Evolutionary conservation across 257 asterid genomes (phyloP), one percentile per base, ranked within the genome.

Genomic region (Sherardia arvensis): DNA sequence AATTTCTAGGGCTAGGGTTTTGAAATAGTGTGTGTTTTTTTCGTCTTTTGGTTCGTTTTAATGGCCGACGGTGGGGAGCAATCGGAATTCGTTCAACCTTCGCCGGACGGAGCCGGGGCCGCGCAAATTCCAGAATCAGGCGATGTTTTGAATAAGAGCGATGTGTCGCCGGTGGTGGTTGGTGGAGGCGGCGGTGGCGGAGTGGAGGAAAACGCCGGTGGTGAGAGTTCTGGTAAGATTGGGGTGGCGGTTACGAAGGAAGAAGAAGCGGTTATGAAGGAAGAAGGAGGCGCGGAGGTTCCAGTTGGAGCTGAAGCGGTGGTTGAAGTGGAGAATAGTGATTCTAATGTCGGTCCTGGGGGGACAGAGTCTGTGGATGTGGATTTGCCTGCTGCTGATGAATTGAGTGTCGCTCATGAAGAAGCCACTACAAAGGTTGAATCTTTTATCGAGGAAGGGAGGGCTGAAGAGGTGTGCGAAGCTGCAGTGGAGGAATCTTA

Each of bases 1-100:
- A 32, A 33, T 71, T 65, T 53, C 73, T 80, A 79, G 89, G 91
- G 89, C 81, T 84, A 82, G 91, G 91, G 85, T 82, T 82, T 74
- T 68, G 21, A 38, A 57, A 5, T 27, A 11, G 28, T 23, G 30
- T 23, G 17, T 53, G 28, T 55, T 55, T 55, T 25, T 55, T 26
- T 49, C 20, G 1, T 10, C 4, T 43, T 43, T 43, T 14, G 2
- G 63, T 26, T 33, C 71, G 60, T 53, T 33, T 58, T 74, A 66
- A 61, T 69, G 78, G 78, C 66, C 73, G 89, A 73, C 54, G 85
- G 74, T 49, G 88, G 71, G 60, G 79, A 74, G 32, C 59, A 1
- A 1, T 61, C 76, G 25, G 65, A 64, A 71, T 61, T 70, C 67
- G 78, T 72, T 68, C 53, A 72, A 59, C 69, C 80, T 59, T 68